Conservation (phyloP, 2,329 filamentous ascomycete genomes). For the Fusarium sp. region DNA sequence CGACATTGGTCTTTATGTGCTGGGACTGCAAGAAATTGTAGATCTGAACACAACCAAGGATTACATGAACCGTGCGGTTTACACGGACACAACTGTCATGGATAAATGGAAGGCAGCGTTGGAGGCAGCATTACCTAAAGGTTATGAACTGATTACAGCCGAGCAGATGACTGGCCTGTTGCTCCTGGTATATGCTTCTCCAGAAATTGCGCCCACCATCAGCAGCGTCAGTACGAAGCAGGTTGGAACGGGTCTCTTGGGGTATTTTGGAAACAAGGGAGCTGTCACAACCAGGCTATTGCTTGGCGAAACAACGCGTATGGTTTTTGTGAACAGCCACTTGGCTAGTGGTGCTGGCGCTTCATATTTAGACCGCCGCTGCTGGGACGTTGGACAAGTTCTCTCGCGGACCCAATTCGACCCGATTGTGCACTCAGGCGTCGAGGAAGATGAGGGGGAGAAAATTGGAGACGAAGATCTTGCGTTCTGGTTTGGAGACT, state of each 20-base stretch:
- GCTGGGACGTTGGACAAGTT: slow-evolving; percentile 90
- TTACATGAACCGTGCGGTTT: slow-evolving; percentile 74
- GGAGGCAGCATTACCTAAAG: slow-evolving; percentile 76
- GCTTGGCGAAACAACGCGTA: slow-evolving; percentile 86
- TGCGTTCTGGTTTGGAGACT: slow-evolving; percentile 94
- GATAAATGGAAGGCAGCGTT: slow-evolving; percentile 85
- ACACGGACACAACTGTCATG: slow-evolving; percentile 76
- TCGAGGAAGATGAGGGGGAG: slow-evolving; percentile 72
- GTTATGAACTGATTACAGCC: slow-evolving; percentile 80
- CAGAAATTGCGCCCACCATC: slow-evolving; percentile 77
- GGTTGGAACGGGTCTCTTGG: slow-evolving; percentile 89
- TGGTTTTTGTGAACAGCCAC: slow-evolving; percentile 93
- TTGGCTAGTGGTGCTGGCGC: slow-evolving; percentile 87
- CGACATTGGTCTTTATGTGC: slow-evolving; percentile 87
- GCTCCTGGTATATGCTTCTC: slow-evolving; percentile 85
- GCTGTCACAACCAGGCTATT: slow-evolving; percentile 84
- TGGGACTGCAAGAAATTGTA: slow-evolving; percentile 92
- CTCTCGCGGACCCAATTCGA: slow-evolving; percentile 80
- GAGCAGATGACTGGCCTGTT: slow-evolving; percentile 90
- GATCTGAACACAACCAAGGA: slow-evolving; percentile 84
- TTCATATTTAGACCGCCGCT: slow-evolving; percentile 80
- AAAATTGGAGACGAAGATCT: slow-evolving; percentile 91
- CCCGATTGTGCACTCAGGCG: slow-evolving; percentile 73
- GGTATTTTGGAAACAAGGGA: slow-evolving; percentile 97
- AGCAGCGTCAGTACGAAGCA: slow-evolving; percentile 83